Evolutionary conservation across 164 flowering plant species (phyloP), one percentile per base, ranked within the genome.

Genomic region (Sedum album): DNA sequence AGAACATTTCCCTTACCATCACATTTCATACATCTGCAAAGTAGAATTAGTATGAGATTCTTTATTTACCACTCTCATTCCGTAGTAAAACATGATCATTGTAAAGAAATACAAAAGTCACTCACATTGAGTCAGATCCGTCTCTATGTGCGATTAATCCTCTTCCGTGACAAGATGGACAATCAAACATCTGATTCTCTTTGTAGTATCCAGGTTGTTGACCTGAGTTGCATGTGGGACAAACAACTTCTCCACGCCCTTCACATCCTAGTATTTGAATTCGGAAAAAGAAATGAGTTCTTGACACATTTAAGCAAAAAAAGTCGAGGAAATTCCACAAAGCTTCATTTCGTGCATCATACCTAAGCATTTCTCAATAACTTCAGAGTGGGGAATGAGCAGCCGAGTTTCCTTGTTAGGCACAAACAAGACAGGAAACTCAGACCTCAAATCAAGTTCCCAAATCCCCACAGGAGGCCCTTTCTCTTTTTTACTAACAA

Each of bases 101-200:
- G 57, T 5, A 21, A 51, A 51, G 21, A n/a, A 13, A 51, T 35
- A 51, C n/a, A n/a, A 4, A 13, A 21, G n/a, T n/a, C 57, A 51
- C 88, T 75, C 78, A 88, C 97, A 80, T 81, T 38, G 95, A 73
- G 75, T 94, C 97, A 72, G 99, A 91, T 73, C 99, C 99, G 83
- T 94, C 99, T 78, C 77, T 80, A 73, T 91, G 99, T 70, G 96
- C 97, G 73, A 87, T 82, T 68, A 90, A 80, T 77, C 97, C 99
- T 76, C 97, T 84, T 39, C 97, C 97, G 76, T 87, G 67, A 75
- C 99, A 94, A 76, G 70, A 69, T 66, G 84, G 65, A 74, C 97
- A 94, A 67, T 76, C 79, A 68, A 65, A 65, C 92, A 80, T 90
- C 75, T 82, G 93, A 78, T 87, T 84, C 74, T 86, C 93, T 76